Evolutionary conservation across 441 rosid genomes (phyloP).

Genomic region (Adansonia madagascariensis): DNA sequence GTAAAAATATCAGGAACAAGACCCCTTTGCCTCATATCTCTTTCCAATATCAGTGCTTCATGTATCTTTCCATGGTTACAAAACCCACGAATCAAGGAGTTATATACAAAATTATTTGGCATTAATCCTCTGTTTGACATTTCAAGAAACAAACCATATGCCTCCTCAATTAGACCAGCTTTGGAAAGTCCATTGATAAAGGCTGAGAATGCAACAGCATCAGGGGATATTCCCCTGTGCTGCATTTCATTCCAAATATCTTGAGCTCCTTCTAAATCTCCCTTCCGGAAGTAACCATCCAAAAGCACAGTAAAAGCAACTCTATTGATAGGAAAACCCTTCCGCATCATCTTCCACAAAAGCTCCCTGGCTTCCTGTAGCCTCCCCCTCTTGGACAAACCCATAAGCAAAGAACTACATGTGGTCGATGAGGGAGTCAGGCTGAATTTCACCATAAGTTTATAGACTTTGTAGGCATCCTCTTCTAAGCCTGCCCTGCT

Average conservation of each 20-base stretch:
- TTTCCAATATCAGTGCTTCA: slow-evolving; percentile 59
- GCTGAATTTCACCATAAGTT: slow-evolving; percentile 52
- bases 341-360: slow-evolving; percentile 50
- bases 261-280: slow-evolving; percentile 57
- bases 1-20: slow-evolving; percentile 66
- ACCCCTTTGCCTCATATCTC: slow-evolving; percentile 60
- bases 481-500: slow-evolving; percentile 54
- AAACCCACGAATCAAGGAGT: slow-evolving; percentile 63
- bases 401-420: slow-evolving; percentile 62
- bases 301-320: slow-evolving; percentile 64
- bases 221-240: slow-evolving; percentile 53
- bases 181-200: slow-evolving; percentile 66
- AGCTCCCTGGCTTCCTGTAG: slow-evolving; percentile 57
- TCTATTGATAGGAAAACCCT: slow-evolving; percentile 52
- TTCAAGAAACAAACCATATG: slow-evolving; percentile 50
- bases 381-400: slow-evolving; percentile 57
- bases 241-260: slow-evolving; percentile 67
- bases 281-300: slow-evolving; percentile 61
- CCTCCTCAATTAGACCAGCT: slow-evolving; percentile 64
- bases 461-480: slow-evolving; percentile 52
- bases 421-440: slow-evolving; percentile 64
- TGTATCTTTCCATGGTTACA: slow-evolving; percentile 53
- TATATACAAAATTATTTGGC: slow-evolving; percentile 67
- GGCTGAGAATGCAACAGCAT: slow-evolving; percentile 67
- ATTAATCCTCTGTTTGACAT: slow-evolving; percentile 57